Conservation (phyloP, 2,329 filamentous ascomycete genomes). For the Colletotrichum echinochloae region DNA sequence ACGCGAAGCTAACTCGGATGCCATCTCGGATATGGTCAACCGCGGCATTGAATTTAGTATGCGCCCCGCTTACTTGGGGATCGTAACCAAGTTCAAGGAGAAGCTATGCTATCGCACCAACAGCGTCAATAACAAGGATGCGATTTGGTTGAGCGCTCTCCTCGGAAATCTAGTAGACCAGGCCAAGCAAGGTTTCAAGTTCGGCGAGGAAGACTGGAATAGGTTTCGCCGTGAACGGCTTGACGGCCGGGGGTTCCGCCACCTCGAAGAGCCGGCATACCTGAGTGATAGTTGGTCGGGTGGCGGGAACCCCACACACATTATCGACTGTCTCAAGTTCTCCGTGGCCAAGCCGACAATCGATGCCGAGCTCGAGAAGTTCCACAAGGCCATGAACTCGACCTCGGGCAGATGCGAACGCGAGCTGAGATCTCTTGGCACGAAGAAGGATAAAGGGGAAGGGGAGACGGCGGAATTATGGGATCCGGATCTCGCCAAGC, state of each 20-base stretch:
- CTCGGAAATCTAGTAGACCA: slow-evolving; percentile 69
- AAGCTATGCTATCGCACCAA: slow-evolving; percentile 70
- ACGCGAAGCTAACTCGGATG: slow-evolving; percentile 39
- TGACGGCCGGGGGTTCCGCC: slow-evolving; percentile 4
- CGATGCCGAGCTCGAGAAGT: slow-evolving; percentile 49
- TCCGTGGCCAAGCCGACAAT: slow-evolving; percentile 59
- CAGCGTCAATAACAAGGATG: slow-evolving; percentile 58
- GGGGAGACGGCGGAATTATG: slow-evolving; percentile 43
- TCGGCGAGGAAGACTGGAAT: slow-evolving; percentile 57
- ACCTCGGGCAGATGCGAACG: background rate
- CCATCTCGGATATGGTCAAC: slow-evolving; percentile 61
- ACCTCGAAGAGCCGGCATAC: slow-evolving; percentile 57
- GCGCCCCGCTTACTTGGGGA: slow-evolving; percentile 68
- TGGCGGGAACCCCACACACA: slow-evolving; percentile 54
- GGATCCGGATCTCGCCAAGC: slow-evolving; percentile 53
- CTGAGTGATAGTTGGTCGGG: slow-evolving; percentile 51
- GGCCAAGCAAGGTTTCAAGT: slow-evolving; percentile 65
- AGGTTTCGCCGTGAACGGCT: slow-evolving; percentile 49
- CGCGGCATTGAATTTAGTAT: slow-evolving; percentile 70
- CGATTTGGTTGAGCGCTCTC: slow-evolving; percentile 63
- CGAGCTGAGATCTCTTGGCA: background rate
- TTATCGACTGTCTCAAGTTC: slow-evolving; percentile 74
- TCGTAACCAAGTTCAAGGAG: slow-evolving; percentile 74
- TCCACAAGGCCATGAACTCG: slow-evolving; percentile 45
- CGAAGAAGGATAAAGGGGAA: background rate